Percentiles rank a stretch among this genome's conserved stretches.
Evolutionary conservation across 192 early-diverging fungal genomes (phyloP).

Genomic region (Backusella luteola): DNA sequence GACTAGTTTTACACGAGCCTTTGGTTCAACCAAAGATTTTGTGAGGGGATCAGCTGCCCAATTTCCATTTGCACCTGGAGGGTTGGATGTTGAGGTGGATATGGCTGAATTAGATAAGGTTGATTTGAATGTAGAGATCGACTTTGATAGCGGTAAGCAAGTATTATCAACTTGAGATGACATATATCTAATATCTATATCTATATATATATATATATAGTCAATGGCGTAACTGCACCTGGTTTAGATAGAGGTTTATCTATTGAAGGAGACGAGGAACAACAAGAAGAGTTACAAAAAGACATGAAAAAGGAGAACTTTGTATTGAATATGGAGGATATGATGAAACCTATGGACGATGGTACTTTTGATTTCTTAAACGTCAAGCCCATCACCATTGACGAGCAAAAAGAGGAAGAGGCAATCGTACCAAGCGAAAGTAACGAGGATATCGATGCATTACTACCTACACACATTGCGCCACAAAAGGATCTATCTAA

Average conservation of each 20-base stretch:
- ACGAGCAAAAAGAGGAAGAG: not conserved
- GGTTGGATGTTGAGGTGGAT: slow-evolving; percentile 51
- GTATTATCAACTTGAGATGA: not conserved
- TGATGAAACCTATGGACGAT: slow-evolving; percentile 18
- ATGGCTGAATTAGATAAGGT: slow-evolving; percentile 28
- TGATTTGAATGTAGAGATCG: slow-evolving; percentile 17
- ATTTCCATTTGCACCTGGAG: slow-evolving; percentile 79
- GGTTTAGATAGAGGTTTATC: slow-evolving; percentile 70
- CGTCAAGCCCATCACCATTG: not conserved
- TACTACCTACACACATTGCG: slow-evolving; percentile 27
- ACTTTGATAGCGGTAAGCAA: slow-evolving; percentile 27
- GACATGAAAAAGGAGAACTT: not conserved
- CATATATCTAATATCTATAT: not conserved
- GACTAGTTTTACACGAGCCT: slow-evolving; percentile 66
- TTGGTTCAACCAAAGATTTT: slow-evolving; percentile 57
- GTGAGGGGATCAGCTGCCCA: slow-evolving; percentile 67
- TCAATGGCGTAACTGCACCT: slow-evolving; percentile 49
- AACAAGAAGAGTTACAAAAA: not conserved
- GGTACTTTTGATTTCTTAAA: slow-evolving; percentile 24
- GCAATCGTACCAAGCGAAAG: not conserved
- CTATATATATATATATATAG: not conserved
- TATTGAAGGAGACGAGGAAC: slow-evolving; percentile 38
- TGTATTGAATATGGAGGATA: slow-evolving; percentile 33
- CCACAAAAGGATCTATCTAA: slow-evolving; percentile 7
- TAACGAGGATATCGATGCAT: slow-evolving; percentile 26